These are phyloP conservation scores for Cotoneaster glaucophyllus DNA, from an alignment of 306 rosid species.

Conservation along the genomic window DNA sequence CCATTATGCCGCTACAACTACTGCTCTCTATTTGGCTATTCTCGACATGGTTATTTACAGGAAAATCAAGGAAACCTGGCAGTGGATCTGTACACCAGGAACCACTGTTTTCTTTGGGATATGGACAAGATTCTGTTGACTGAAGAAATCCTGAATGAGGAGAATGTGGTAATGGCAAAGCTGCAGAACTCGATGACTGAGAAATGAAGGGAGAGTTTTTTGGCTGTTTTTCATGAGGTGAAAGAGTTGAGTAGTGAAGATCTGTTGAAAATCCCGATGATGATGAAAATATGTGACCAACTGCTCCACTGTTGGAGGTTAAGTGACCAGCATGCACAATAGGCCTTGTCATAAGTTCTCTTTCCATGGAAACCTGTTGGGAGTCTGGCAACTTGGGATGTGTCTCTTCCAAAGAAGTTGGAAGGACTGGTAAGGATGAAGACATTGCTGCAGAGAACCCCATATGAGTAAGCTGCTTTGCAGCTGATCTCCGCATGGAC, in stretches of 20 bases:
- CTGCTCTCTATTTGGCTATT: constrained; percentile 58
- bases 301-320: constrained; percentile 56
- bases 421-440: constrained; percentile 55
- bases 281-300: constrained; percentile 83
- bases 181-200: constrained; percentile 38
- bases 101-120: constrained; percentile 48
- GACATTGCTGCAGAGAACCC: constrained; percentile 61
- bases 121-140: constrained; percentile 46
- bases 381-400: constrained; percentile 66
- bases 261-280: constrained; percentile 76
- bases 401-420: constrained; percentile 51
- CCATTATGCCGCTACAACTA: constrained; percentile 54
- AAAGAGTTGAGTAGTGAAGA: constrained; percentile 74
- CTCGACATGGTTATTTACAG: constrained; percentile 52
- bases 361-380: constrained; percentile 50
- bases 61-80: constrained; percentile 66
- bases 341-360: constrained; percentile 48
- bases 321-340: constrained; percentile 45
- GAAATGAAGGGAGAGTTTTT: constrained; percentile 51
- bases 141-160: constrained; percentile 43
- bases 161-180: constrained; percentile 52
- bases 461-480: constrained; percentile 52
- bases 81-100: constrained; percentile 76
- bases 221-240: constrained; percentile 51
- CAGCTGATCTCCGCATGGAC: constrained; percentile 54